Evolutionary conservation across 2,329 filamentous ascomycete species (phyloP).

Genomic region (Ceratocystis harringtonii): DNA sequence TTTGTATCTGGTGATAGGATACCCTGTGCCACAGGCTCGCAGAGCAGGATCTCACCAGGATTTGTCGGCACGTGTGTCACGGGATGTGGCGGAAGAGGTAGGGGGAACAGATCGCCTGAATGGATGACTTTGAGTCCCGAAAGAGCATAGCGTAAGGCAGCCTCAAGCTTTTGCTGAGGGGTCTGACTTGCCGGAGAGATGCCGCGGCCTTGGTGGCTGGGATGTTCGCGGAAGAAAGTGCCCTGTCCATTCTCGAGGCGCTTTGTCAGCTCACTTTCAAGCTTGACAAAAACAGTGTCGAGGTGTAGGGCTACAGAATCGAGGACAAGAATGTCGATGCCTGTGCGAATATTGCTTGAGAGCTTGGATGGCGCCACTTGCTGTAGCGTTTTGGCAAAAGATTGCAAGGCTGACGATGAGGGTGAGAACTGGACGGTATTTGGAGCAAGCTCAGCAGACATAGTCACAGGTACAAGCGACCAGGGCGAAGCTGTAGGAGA

Average conservation of each 20-base stretch:
- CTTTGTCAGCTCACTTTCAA: constrained; percentile 67
- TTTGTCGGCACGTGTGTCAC: constrained; percentile 74
- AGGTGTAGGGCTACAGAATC: constrained; percentile 67
- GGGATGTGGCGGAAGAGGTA: constrained; percentile 70
- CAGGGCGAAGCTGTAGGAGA: constrained; percentile 52
- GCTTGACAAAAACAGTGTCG: constrained; percentile 72
- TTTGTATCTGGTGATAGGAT: constrained; percentile 61
- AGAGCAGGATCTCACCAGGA: constrained; percentile 78
- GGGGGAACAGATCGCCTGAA: constrained; percentile 59
- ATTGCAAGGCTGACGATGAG: constrained; percentile 57
- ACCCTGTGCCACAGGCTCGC: constrained; percentile 86
- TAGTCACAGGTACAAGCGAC: constrained; percentile 67
- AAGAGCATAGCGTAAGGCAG: constrained; percentile 60
- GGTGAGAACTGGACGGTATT: constrained; percentile 70
- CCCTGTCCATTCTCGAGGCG: constrained; percentile 71
- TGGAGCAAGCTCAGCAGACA: constrained; percentile 49
- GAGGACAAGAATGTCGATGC: constrained; percentile 70
- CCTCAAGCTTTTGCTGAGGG: constrained; percentile 43
- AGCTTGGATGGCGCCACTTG: constrained; percentile 62
- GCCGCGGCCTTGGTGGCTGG: constrained; percentile 20
- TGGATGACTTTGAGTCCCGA: constrained; percentile 63
- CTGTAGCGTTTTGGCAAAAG: constrained; percentile 59
- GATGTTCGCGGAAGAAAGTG: constrained; percentile 58
- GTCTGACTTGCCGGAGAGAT: constrained; percentile 21
- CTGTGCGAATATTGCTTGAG: constrained; percentile 53